Evolutionary conservation across 176 grass and related monocot species (phyloP).

Genomic region (Oryza meridionalis): DNA sequence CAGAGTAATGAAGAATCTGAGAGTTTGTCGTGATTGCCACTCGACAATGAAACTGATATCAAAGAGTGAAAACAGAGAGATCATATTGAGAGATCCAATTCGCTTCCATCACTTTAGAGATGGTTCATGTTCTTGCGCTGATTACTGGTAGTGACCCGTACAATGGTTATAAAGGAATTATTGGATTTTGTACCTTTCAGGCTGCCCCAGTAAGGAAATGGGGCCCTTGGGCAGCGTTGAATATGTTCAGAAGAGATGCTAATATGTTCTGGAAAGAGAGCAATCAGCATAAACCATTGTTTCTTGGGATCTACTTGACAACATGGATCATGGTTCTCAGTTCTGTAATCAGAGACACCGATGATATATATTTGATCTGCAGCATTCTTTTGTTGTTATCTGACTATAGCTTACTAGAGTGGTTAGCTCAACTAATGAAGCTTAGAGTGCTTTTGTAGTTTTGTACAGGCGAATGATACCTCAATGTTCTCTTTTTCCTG

Average conservation of each 20-base stretch:
- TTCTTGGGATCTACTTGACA: background rate
- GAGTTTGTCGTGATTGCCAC: slow-evolving; percentile 67
- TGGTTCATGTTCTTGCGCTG: slow-evolving; percentile 48
- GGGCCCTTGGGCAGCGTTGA: background rate
- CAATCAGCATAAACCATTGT: background rate
- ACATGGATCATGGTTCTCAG: background rate
- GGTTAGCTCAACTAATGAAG: background rate
- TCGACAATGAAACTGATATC: slow-evolving; percentile 63
- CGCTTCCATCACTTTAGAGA: slow-evolving; percentile 52
- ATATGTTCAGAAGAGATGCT: background rate
- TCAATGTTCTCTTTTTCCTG: background rate
- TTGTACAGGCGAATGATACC: background rate
- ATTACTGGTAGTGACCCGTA: slow-evolving; percentile 43
- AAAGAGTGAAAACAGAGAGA: slow-evolving; percentile 53
- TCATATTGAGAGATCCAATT: slow-evolving; percentile 50
- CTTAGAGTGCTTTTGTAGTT: background rate
- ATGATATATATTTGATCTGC: background rate
- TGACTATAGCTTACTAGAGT: background rate
- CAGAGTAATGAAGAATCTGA: slow-evolving; percentile 76
- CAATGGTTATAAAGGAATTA: slow-evolving; percentile 14
- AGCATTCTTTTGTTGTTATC: background rate
- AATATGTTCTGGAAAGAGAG: background rate
- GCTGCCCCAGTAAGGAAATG: background rate
- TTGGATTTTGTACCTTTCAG: background rate
- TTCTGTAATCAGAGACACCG: background rate